Percentiles rank a stretch among this genome's conserved stretches.
phyloP scores from a whole-genome alignment of 1,284 basidiomycete genomes.

The Hortiboletus rubellus region DNA sequence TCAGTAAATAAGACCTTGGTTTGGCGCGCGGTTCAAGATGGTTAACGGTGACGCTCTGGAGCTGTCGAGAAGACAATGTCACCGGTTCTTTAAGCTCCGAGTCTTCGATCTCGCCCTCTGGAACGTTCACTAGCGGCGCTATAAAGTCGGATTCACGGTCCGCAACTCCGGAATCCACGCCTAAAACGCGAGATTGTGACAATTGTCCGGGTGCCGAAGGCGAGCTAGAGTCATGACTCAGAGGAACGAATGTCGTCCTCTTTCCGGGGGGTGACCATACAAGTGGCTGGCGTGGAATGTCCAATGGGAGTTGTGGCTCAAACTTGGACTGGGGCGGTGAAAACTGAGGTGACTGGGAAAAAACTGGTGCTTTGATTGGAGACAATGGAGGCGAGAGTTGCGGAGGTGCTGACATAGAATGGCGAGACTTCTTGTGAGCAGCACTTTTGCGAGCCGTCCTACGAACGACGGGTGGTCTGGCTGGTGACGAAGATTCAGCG shows the following conservation, averaged over 20 bases:
- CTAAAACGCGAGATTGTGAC: constrained; percentile 7
- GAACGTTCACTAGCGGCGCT: constrained; percentile 18
- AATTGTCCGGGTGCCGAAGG: constrained; percentile 8
- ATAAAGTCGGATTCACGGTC: constrained; percentile 22
- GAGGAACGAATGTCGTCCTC: constrained; percentile 17
- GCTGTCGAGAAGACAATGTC: constrained; percentile 38
- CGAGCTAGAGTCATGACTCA: constrained; percentile 15
- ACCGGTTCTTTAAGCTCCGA: constrained; percentile 18
- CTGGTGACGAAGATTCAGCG: constrained; percentile 74
- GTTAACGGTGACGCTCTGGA: constrained; percentile 36
- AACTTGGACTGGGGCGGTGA: constrained; percentile 53
- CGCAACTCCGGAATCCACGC: constrained; percentile 14
- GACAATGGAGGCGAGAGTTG: constrained; percentile 49
- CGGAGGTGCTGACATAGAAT: constrained; percentile 73
- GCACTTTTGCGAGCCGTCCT: constrained; percentile 51
- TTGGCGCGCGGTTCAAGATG: constrained; percentile 13
- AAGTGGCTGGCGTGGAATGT: constrained; percentile 28
- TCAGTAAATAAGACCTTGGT: constrained; percentile 32
- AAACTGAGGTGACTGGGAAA: constrained; percentile 13
- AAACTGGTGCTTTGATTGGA: constrained; percentile 29
- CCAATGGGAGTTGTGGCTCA: constrained; percentile 53
- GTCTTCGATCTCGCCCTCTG: constrained; percentile 14
- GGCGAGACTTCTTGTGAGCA: constrained; percentile 54
- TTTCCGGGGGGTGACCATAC: constrained; percentile 18
- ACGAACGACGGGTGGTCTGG: constrained; percentile 57